phyloP scores from a whole-genome alignment of 768 basidiomycete genomes.

The Agrocybe praecox region DNA sequence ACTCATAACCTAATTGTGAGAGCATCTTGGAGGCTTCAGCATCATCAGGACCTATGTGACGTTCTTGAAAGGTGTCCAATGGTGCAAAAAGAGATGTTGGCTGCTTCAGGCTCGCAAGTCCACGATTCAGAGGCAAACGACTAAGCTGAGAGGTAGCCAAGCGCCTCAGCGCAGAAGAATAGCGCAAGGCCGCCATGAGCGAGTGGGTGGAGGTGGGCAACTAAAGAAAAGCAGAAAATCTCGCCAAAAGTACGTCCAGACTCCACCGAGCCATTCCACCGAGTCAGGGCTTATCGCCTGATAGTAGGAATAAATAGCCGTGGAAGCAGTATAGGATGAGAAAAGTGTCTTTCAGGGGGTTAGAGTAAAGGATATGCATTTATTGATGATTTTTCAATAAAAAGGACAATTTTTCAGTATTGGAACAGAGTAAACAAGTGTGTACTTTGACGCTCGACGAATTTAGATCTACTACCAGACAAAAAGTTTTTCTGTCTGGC shows the following conservation, averaged over 20 bases:
- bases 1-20: conserved; percentile 75
- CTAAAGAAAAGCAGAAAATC: conserved; percentile 23
- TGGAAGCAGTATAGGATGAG: conserved; percentile 3
- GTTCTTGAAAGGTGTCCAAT: conserved; percentile 86
- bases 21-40: conserved; percentile 86
- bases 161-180: conserved; percentile 26
- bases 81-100: conserved; percentile 75
- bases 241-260: conserved; percentile 30
- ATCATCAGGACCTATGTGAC: conserved; percentile 92
- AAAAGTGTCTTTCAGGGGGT: conserved; percentile 7
- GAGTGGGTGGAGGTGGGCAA: conserved; percentile 20
- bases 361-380: conserved; percentile 8
- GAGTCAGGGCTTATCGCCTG: conserved; percentile 42
- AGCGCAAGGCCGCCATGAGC: conserved; percentile 35
- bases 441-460: conserved; percentile 17
- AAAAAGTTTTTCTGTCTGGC: conserved; percentile 48
- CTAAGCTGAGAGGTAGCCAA: conserved; percentile 18
- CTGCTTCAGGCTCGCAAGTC: conserved; percentile 63
- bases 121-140: conserved; percentile 30
- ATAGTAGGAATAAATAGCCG: conserved; percentile 25
- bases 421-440: conserved; percentile 17
- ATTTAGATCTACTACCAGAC: conserved; percentile 25
- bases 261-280: conserved; percentile 60
- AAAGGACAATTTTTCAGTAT: conserved; percentile 14
- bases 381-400: conserved; percentile 5